phyloP scores from a whole-genome alignment of 768 basidiomycete species.

The Phylloporus sp. region DNA sequence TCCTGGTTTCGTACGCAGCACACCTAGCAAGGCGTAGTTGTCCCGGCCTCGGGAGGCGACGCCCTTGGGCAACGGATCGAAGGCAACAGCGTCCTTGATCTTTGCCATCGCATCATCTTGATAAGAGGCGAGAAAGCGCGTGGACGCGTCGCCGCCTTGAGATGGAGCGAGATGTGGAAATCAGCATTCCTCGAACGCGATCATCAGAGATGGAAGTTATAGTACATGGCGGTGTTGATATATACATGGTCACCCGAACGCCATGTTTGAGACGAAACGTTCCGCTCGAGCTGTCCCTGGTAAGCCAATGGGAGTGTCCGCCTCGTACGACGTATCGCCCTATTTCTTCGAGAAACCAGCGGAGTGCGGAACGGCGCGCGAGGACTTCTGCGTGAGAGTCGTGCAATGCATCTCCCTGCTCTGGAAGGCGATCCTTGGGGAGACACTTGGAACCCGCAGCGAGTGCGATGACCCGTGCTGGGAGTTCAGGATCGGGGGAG shows the following conservation, averaged over 20 bases:
- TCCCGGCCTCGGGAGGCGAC: constrained; percentile 68
- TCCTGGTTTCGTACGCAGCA: constrained; percentile 90
- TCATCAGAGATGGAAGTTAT: constrained; percentile 30
- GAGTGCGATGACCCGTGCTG: constrained; percentile 57
- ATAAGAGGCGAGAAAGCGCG: constrained; percentile 62
- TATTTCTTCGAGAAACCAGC: constrained; percentile 79
- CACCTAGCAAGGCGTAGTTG: constrained; percentile 68
- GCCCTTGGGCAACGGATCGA: constrained; percentile 32
- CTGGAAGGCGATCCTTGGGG: constrained; percentile 55
- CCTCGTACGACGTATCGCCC: constrained; percentile 11
- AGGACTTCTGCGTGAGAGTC: constrained; percentile 92
- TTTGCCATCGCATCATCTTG: constrained; percentile 72
- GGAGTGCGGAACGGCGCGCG: constrained; percentile 71
- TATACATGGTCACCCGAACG: constrained; percentile 62
- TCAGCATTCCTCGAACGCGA: constrained; percentile 42
- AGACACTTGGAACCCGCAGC: constrained; percentile 86
- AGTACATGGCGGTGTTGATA: constrained; percentile 65
- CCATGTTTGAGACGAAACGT: constrained; percentile 43
- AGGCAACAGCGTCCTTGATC: constrained; percentile 49
- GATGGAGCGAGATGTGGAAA: not conserved
- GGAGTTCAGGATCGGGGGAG: constrained; percentile 20
- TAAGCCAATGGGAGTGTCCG: constrained; percentile 49
- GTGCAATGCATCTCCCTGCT: constrained; percentile 72
- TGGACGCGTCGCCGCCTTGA: constrained; percentile 88
- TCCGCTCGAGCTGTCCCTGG: constrained; percentile 28